Evolutionary conservation across 2,329 filamentous ascomycete genomes (phyloP).

Genomic region (Trichoderma sp.): DNA sequence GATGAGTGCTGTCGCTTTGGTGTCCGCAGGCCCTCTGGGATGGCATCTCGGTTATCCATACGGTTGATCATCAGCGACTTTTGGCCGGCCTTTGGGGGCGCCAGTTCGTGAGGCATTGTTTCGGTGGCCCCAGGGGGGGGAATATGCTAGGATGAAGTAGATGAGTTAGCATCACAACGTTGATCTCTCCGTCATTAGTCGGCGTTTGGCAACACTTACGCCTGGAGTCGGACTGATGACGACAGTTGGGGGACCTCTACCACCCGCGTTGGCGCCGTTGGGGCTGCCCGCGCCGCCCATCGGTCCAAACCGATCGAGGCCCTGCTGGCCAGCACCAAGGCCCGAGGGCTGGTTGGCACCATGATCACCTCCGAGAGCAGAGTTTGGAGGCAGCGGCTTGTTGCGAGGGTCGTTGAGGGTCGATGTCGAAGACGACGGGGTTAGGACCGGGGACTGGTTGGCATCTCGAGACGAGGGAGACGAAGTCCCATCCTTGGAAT

Average conservation of each 20-base stretch:
- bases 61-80: slow-evolving; percentile 90
- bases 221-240: slow-evolving; percentile 94
- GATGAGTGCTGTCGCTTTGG: slow-evolving; percentile 97
- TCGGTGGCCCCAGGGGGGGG: slow-evolving; percentile 92
- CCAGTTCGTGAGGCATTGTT: slow-evolving; percentile 97
- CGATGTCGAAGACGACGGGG: slow-evolving; percentile 87
- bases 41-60: slow-evolving; percentile 87
- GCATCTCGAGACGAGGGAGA: slow-evolving; percentile 70
- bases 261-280: slow-evolving; percentile 42
- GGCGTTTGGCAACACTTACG: slow-evolving; percentile 56
- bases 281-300: slow-evolving; percentile 43
- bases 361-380: slow-evolving; percentile 50
- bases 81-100: slow-evolving; percentile 86
- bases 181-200: not conserved
- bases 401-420: slow-evolving; percentile 83
- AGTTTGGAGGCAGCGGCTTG: slow-evolving; percentile 72
- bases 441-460: slow-evolving; percentile 66
- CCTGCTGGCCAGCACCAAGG: slow-evolving; percentile 44
- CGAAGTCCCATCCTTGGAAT: slow-evolving; percentile 74
- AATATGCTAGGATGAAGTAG: slow-evolving; percentile 65
- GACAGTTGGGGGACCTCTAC: slow-evolving; percentile 76
- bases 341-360: slow-evolving; percentile 47
- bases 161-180: slow-evolving; percentile 8
- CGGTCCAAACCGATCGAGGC: slow-evolving; percentile 49
- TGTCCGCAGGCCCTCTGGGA: slow-evolving; percentile 91